Conservation (phyloP, 805 yeast species). For the Spathaspora passalidarum region DNA sequence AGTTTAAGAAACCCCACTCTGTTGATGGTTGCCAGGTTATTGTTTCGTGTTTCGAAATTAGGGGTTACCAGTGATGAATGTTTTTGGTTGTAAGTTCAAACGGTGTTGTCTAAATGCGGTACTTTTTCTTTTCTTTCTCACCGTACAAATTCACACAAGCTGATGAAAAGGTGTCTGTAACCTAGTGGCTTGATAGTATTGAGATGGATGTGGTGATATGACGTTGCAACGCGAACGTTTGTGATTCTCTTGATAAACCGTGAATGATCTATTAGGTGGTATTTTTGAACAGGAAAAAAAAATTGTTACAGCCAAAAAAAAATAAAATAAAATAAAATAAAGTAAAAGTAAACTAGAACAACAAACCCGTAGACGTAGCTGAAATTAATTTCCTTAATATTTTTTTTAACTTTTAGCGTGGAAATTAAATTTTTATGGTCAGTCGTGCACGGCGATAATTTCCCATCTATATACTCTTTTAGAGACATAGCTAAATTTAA, state of each 20-base stretch:
- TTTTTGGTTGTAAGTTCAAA: neutral
- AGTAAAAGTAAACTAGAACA: too few species aligned
- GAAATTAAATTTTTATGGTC: too few species aligned
- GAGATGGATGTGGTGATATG: neutral
- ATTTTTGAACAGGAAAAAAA: too few species aligned
- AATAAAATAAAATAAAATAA: too few species aligned
- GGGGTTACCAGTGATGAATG: neutral
- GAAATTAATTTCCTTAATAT: neutral
- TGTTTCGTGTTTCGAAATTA: neutral
- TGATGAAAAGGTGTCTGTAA: neutral
- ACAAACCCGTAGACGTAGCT: too few species aligned
- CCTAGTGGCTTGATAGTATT: too few species aligned
- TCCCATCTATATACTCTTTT: too few species aligned
- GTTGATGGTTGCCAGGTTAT: neutral
- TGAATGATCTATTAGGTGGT: too few species aligned
- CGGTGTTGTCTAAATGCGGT: neutral
- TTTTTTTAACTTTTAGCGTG: neutral
- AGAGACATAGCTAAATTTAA: too few species aligned
- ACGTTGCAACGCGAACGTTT: too few species aligned
- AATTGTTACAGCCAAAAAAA: neutral
- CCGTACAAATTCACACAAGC: neutral
- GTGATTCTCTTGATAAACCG: too few species aligned
- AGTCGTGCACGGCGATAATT: neutral
- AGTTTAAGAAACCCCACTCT: neutral
- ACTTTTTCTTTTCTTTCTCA: neutral